Evolutionary conservation across 371 early-diverging fungal genomes (phyloP).

Genomic region (Mortierella sp.): DNA sequence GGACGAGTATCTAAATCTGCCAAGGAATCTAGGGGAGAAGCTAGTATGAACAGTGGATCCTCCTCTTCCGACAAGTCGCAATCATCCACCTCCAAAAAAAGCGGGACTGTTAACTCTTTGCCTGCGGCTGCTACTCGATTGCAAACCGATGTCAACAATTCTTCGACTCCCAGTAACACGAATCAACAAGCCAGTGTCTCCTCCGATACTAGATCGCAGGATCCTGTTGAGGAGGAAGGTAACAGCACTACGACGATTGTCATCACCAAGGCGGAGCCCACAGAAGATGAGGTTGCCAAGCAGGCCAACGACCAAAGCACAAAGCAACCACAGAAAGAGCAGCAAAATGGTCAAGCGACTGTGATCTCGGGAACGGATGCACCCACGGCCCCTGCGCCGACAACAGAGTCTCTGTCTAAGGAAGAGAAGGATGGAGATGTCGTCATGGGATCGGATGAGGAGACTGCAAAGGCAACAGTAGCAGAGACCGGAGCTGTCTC

Average conservation of each 20-base stretch:
- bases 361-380: not conserved
- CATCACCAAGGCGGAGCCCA: not conserved
- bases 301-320: slow-evolving; percentile 5
- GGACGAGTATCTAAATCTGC: slow-evolving; percentile 30
- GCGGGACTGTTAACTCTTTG: slow-evolving; percentile 24
- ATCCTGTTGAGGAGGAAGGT: not conserved
- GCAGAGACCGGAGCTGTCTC: not conserved
- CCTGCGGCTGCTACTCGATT: slow-evolving; percentile 46
- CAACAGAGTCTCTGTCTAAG: not conserved
- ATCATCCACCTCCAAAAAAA: not conserved
- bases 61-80: not conserved
- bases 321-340: not conserved
- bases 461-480: too few relatives aligned
- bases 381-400: not conserved
- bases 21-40: not conserved
- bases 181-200: too few relatives aligned
- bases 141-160: not conserved
- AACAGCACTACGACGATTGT: not conserved
- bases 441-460: slow-evolving; percentile 25
- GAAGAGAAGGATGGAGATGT: slow-evolving; percentile 39
- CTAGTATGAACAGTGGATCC: not conserved
- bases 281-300: not conserved
- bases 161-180: not conserved
- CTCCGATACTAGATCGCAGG: too few relatives aligned
- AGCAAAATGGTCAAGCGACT: not conserved